Conservation (phyloP, 192 early-diverging fungal genomes). For the Linnemannia elongata region DNA sequence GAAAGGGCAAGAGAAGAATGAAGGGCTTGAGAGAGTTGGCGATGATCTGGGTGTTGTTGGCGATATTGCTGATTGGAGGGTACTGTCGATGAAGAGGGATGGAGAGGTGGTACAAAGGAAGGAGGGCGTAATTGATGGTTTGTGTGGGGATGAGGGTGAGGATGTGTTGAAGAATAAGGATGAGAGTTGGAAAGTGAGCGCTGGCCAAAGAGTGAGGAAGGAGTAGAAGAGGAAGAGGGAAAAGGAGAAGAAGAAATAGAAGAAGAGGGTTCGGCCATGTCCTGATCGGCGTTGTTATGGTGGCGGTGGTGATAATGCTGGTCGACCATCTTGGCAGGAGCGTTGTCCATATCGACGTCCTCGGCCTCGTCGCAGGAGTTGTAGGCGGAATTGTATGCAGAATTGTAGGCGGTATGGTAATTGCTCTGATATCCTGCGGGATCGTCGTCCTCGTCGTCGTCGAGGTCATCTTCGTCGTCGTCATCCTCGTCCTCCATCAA, state of each 20-base stretch:
- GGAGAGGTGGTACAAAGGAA: too few species aligned
- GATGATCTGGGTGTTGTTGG: conserved; percentile 14
- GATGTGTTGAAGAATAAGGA: background rate
- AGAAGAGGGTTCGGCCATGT: conserved; percentile 43
- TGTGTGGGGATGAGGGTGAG: conserved; percentile 19
- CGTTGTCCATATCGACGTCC: conserved; percentile 52
- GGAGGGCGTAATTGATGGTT: background rate
- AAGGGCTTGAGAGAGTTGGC: background rate
- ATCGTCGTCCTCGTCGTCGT: conserved; percentile 45
- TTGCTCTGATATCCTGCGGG: conserved; percentile 24
- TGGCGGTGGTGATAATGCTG: background rate
- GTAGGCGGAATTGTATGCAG: conserved; percentile 44
- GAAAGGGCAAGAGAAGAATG: conserved; percentile 6
- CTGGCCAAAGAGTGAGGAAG: conserved; percentile 8
- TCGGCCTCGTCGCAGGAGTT: conserved; percentile 50
- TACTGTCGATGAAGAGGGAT: background rate
- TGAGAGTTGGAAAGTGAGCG: conserved; percentile 6
- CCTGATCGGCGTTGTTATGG: conserved; percentile 23
- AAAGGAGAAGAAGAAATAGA: conserved; percentile 31
- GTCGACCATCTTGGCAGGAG: conserved; percentile 33
- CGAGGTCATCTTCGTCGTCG: conserved; percentile 21
- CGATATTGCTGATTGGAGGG: conserved; percentile 1
- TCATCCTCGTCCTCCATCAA: conserved; percentile 33
- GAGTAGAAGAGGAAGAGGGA: conserved; percentile 1
- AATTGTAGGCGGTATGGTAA: conserved; percentile 44